Conservation (phyloP, 2,329 filamentous ascomycete genomes). For the Gyromitra esculenta region DNA sequence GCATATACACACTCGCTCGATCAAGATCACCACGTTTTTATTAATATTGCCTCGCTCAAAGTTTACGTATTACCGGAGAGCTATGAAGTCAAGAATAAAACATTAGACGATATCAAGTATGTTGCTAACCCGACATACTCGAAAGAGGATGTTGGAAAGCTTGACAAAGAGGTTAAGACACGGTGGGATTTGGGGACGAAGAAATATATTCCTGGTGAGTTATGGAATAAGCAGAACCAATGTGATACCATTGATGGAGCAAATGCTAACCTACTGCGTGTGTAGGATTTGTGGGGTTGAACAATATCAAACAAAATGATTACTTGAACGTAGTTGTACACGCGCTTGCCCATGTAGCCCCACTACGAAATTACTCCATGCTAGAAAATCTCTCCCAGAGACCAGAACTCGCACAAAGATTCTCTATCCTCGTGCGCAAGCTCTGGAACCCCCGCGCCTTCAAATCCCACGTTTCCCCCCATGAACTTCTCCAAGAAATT, state of each 20-base stretch:
- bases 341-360: conserved; percentile 86
- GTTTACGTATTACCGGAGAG: conserved; percentile 94
- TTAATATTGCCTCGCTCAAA: conserved; percentile 94
- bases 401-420: conserved; percentile 75
- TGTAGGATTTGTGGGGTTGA: conserved; percentile 88
- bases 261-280: conserved; percentile 57
- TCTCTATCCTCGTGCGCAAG: conserved; percentile 90
- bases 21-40: conserved; percentile 94
- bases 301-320: conserved; percentile 99
- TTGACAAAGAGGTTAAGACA: conserved; percentile 72
- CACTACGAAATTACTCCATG: conserved; percentile 90
- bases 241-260: conserved; percentile 16
- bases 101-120: conserved; percentile 97
- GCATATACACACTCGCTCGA: conserved; percentile 98
- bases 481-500: conserved; percentile 95
- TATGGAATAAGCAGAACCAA: conserved; percentile 56
- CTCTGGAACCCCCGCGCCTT: conserved; percentile 98
- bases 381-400: conserved; percentile 79
- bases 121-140: conserved; percentile 91
- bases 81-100: conserved; percentile 94
- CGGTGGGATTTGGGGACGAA: conserved; percentile 83
- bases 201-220: conserved; percentile 78
- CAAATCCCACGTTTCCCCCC: conserved; percentile 94
- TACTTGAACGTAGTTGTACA: conserved; percentile 97
- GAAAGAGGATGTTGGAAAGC: conserved; percentile 78